These are phyloP conservation scores for Podaxis rugospora DNA, from an alignment of 768 basidiomycete genomes.

Conservation along the genomic window DNA sequence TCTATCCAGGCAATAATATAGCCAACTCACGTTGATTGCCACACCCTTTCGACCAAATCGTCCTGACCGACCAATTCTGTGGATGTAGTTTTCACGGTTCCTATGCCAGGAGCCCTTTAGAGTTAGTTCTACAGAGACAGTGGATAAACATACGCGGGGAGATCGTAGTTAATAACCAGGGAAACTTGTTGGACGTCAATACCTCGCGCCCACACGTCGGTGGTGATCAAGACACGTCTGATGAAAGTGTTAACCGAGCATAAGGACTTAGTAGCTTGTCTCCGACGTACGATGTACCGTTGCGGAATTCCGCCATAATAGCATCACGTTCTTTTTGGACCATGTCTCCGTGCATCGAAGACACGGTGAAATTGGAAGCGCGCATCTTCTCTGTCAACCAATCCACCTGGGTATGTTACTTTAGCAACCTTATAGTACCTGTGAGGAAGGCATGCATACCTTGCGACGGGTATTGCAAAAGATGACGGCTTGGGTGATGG, in stretches of 20 bases:
- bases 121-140: conserved; percentile 7
- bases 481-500: conserved; percentile 98
- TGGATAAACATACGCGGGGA: conserved; percentile 70
- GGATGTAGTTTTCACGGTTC: conserved; percentile 99
- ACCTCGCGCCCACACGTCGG: conserved; percentile 96
- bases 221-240: conserved; percentile 92
- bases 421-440: not conserved
- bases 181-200: conserved; percentile 99
- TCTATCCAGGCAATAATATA: not conserved
- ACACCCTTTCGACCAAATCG: conserved; percentile 99
- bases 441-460: conserved; percentile 39
- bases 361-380: conserved; percentile 97
- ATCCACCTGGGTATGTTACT: conserved; percentile 60
- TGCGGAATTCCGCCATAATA: conserved; percentile 95
- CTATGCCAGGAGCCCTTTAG: conserved; percentile 28
- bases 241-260: conserved; percentile 15
- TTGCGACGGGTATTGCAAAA: conserved; percentile 98
- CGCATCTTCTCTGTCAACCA: conserved; percentile 99
- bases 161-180: conserved; percentile 94
- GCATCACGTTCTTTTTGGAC: conserved; percentile 92
- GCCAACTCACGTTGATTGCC: conserved; percentile 84
- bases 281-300: conserved; percentile 76
- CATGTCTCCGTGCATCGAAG: conserved; percentile 96
- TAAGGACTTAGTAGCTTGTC: conserved; percentile 7
- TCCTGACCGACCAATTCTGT: conserved; percentile 98